Percentiles rank a stretch among this genome's conserved stretches.
These are phyloP conservation scores for Rhodofomes roseus DNA, from an alignment of 1,284 basidiomycete genomes.

Conservation along the genomic window DNA sequence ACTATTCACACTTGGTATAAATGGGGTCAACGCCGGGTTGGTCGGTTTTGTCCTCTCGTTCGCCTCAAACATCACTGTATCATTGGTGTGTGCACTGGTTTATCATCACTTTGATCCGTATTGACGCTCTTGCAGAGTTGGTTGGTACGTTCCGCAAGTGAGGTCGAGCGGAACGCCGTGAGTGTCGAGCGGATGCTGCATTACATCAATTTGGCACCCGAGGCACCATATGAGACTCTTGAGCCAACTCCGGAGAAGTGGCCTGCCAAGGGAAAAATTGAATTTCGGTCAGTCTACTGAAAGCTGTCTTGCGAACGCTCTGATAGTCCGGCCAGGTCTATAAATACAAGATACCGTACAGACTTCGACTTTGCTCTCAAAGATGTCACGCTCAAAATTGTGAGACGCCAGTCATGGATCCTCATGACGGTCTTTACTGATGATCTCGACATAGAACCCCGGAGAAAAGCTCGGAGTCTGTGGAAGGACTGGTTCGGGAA, in stretches of 20 bases:
- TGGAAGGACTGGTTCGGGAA: slow-evolving; percentile 92
- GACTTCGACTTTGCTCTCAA: slow-evolving; percentile 79
- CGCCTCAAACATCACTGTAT: slow-evolving; percentile 77
- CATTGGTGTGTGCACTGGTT: too few species aligned
- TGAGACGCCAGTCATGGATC: slow-evolving; percentile 26
- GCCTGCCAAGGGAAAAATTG: slow-evolving; percentile 76
- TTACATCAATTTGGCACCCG: slow-evolving; percentile 73
- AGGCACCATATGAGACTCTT: slow-evolving; percentile 73
- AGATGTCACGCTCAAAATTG: slow-evolving; percentile 66
- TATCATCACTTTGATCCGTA: slow-evolving; percentile 17
- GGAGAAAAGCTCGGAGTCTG: slow-evolving; percentile 84
- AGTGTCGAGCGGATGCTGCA: slow-evolving; percentile 78
- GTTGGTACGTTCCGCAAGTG: slow-evolving; percentile 87
- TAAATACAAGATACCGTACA: slow-evolving; percentile 78
- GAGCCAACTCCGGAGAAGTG: slow-evolving; percentile 65
- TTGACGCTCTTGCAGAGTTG: slow-evolving; percentile 54
- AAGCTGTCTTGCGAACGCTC: too few species aligned
- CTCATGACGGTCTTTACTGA: neutral
- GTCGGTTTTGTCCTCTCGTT: slow-evolving; percentile 91
- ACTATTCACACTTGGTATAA: slow-evolving; percentile 66
- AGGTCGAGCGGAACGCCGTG: slow-evolving; percentile 93
- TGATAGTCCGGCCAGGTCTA: too few species aligned
- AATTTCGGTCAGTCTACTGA: slow-evolving; percentile 82
- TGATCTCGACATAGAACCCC: slow-evolving; percentile 56
- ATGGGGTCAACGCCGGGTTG: slow-evolving; percentile 81